Conservation (phyloP, 345 rosid genomes). For the Gossypium bickii region DNA sequence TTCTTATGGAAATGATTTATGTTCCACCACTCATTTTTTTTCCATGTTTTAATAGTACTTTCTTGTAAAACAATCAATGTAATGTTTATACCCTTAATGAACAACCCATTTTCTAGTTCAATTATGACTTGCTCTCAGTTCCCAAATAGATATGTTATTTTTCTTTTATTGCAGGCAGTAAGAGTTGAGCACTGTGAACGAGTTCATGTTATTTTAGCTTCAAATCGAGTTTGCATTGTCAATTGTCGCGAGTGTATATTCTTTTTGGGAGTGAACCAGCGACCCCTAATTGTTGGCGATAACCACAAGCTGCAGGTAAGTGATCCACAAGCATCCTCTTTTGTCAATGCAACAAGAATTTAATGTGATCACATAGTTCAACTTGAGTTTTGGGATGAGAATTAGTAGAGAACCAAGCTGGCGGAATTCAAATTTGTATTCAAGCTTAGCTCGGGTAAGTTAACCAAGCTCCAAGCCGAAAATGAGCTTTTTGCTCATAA, state of each 20-base stretch:
- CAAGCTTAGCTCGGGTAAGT: neutral
- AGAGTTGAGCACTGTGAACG: constrained; percentile 97
- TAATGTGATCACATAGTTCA: neutral
- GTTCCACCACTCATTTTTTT: neutral
- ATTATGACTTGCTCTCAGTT: neutral
- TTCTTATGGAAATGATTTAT: neutral
- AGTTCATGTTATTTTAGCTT: constrained; percentile 86
- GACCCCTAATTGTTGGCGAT: constrained; percentile 92
- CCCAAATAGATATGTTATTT: constrained; percentile 9
- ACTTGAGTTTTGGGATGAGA: neutral
- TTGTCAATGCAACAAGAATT: neutral
- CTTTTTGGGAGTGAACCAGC: constrained; percentile 97
- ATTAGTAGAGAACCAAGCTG: neutral
- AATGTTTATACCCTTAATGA: neutral
- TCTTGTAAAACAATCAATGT: neutral
- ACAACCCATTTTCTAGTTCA: neutral
- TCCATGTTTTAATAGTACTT: neutral
- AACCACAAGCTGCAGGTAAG: constrained; percentile 94
- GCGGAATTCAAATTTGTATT: neutral
- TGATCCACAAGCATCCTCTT: neutral
- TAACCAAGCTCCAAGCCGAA: too few species aligned
- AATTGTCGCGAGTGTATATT: constrained; percentile 95
- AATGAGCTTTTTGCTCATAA: too few species aligned
- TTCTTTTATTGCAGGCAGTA: constrained; percentile 51
- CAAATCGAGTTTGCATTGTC: constrained; percentile 88